Evolutionary conservation across 1,284 basidiomycete genomes (phyloP).

Genomic region (Irpex sp.): DNA sequence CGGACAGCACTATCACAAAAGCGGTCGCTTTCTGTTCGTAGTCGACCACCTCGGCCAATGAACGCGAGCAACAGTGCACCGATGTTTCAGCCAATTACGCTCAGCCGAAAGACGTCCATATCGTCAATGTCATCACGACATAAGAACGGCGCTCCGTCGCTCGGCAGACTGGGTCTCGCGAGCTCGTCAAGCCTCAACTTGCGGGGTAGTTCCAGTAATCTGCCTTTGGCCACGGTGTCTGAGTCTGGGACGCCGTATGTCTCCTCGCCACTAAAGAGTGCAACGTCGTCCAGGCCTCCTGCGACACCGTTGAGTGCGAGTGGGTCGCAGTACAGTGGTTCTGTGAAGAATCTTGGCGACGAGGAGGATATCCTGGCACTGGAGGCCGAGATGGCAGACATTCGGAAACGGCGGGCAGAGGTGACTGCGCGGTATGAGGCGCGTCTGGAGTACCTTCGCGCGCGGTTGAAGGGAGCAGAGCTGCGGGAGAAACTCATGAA

Average conservation of each 20-base stretch:
- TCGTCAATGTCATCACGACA: slow-evolving; percentile 12
- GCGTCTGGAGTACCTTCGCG: slow-evolving; percentile 64
- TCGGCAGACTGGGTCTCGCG: slow-evolving; percentile 28
- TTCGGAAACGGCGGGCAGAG: slow-evolving; percentile 56
- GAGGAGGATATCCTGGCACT: slow-evolving; percentile 31
- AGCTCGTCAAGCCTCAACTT: slow-evolving; percentile 46
- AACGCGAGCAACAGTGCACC: slow-evolving; percentile 29
- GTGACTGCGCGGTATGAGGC: slow-evolving; percentile 62
- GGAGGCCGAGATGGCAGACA: slow-evolving; percentile 57
- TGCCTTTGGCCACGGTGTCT: slow-evolving; percentile 46
- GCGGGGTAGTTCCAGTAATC: slow-evolving; percentile 40
- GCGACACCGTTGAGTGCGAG: neutral
- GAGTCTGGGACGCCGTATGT: slow-evolving; percentile 36
- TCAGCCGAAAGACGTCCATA: slow-evolving; percentile 18
- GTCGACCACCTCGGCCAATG: slow-evolving; percentile 29
- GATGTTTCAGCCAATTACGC: slow-evolving; percentile 17
- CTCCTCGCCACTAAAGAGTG: slow-evolving; percentile 10
- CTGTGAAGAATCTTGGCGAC: slow-evolving; percentile 10
- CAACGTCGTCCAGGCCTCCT: slow-evolving; percentile 3
- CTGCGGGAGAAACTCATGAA: slow-evolving; percentile 64
- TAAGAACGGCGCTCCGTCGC: slow-evolving; percentile 13
- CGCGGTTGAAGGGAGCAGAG: slow-evolving; percentile 70
- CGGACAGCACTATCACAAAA: slow-evolving; percentile 39
- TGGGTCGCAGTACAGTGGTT: slow-evolving; percentile 6
- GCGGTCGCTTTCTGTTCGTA: slow-evolving; percentile 30